Conservation (phyloP, 2,329 filamentous ascomycete genomes). For the Pyricularia grisea region DNA sequence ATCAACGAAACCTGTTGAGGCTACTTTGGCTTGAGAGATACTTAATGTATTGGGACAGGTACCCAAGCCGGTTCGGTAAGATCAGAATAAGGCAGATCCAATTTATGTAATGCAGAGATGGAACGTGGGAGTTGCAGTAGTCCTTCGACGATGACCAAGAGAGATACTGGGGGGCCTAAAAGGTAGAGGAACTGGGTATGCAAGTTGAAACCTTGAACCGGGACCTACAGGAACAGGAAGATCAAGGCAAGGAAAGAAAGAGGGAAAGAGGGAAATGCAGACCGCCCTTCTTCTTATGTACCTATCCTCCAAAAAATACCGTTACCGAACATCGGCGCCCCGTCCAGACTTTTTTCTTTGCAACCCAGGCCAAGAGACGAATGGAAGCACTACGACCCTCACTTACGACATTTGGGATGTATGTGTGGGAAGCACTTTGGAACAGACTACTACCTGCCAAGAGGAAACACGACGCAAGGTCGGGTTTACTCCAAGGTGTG, state of each 20-base stretch:
- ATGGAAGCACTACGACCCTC: neutral
- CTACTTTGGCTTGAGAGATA: neutral
- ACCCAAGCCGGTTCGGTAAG: neutral
- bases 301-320: neutral
- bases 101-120: neutral
- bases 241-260: neutral
- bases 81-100: neutral
- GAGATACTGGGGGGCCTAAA: neutral
- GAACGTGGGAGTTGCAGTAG: neutral
- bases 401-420: neutral
- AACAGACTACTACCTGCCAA: neutral
- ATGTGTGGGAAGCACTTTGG: neutral
- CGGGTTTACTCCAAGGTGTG: neutral
- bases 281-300: slow-evolving; percentile 1
- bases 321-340: neutral
- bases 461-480: neutral
- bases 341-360: neutral
- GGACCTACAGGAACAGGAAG: neutral
- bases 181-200: neutral
- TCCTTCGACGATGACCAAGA: neutral
- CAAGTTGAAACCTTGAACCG: neutral
- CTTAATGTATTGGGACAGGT: neutral
- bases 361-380: neutral
- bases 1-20: neutral
- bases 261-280: neutral